Percentiles rank a stretch among this genome's conserved stretches.
Evolutionary conservation across 129 eudicot species (phyloP).

Genomic region (Oenanthe sinensis): DNA sequence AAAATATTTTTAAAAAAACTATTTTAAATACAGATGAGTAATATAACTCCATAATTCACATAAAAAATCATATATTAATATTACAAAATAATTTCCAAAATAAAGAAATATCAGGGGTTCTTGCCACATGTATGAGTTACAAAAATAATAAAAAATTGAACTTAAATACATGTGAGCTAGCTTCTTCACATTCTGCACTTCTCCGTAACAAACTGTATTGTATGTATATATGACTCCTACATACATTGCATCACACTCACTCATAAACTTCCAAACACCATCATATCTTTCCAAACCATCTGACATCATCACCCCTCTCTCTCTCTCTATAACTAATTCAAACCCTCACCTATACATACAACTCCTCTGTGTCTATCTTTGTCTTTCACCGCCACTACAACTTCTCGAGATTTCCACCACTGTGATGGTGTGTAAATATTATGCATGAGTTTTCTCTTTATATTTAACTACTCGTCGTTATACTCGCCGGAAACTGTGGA

Average conservation of each 20-base stretch:
- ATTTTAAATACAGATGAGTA: too few species aligned
- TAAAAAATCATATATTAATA: too few species aligned
- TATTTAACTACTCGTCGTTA: constrained; percentile 8
- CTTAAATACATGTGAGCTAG: neutral
- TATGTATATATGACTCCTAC: neutral
- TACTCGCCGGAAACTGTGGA: constrained; percentile 15
- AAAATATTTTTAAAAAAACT: too few species aligned
- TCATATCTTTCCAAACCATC: neutral
- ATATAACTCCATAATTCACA: too few species aligned
- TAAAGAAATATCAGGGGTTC: neutral
- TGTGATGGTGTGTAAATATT: neutral
- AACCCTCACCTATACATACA: neutral
- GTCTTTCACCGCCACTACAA: neutral
- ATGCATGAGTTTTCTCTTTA: constrained; percentile 3
- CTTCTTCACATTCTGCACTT: constrained; percentile 4
- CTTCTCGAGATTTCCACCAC: neutral
- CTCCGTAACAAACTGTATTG: neutral
- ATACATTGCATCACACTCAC: neutral
- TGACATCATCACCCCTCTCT: neutral
- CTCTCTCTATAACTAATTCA: neutral
- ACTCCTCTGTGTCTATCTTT: neutral
- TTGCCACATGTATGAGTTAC: neutral
- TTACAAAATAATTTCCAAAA: too few species aligned
- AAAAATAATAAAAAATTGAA: neutral
- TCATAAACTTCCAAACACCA: neutral